phyloP scores from a whole-genome alignment of 164 flowering plant genomes.

The Buxus sempervirens region DNA sequence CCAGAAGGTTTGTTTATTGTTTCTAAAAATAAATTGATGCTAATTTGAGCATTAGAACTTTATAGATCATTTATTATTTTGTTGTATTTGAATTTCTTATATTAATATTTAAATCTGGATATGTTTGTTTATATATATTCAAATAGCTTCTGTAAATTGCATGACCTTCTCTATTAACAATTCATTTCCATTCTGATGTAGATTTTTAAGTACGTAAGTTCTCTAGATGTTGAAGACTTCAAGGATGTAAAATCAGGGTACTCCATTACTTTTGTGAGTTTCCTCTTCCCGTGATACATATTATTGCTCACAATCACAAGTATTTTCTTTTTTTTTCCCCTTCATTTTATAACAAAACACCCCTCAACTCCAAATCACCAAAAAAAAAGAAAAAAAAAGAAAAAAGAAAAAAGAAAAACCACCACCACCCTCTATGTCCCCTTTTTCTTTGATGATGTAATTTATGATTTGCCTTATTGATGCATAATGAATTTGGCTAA shows the following conservation, averaged over 20 bases:
- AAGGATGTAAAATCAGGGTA: constrained; percentile 33
- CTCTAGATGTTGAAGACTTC: constrained; percentile 41
- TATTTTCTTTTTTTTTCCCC: too few relatives aligned
- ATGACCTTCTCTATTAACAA: background rate
- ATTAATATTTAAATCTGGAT: background rate
- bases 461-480: background rate
- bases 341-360: too few relatives aligned
- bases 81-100: background rate
- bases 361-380: too few relatives aligned
- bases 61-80: background rate
- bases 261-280: constrained; percentile 33
- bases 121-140: background rate
- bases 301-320: background rate
- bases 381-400: too few relatives aligned
- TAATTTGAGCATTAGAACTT: background rate
- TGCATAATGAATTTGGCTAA: background rate
- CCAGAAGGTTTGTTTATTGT: constrained; percentile 32
- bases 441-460: too few relatives aligned
- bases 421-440: too few relatives aligned
- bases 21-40: background rate
- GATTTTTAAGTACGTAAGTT: constrained; percentile 43
- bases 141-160: background rate
- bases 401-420: too few relatives aligned
- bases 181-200: constrained; percentile 5
- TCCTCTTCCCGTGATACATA: background rate